phyloP scores from a whole-genome alignment of 129 eudicot genomes.

The Ambrosia trifida region DNA sequence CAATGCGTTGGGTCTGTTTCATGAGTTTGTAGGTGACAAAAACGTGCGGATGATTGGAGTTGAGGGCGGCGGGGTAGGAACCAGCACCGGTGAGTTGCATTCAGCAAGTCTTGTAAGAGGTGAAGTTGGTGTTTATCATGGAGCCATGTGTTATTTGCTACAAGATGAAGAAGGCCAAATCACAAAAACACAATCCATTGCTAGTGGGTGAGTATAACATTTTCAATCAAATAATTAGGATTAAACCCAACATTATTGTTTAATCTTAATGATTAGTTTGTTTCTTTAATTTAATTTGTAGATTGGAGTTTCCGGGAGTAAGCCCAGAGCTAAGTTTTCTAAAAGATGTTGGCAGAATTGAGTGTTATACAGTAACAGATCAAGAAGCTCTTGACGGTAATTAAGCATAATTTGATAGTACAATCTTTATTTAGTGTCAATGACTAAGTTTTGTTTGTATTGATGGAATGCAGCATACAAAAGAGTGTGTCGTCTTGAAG shows the following conservation, averaged over 20 bases:
- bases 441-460: neutral
- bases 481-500: slow-evolving; percentile 54
- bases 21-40: slow-evolving; percentile 59
- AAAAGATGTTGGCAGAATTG: slow-evolving; percentile 56
- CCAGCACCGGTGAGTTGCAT: slow-evolving; percentile 32
- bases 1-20: slow-evolving; percentile 68
- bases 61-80: slow-evolving; percentile 59
- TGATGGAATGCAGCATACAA: slow-evolving; percentile 45
- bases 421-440: too few relatives aligned
- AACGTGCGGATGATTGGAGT: slow-evolving; percentile 63
- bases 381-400: slow-evolving; percentile 71
- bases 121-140: slow-evolving; percentile 78
- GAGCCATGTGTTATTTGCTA: slow-evolving; percentile 68
- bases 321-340: slow-evolving; percentile 80
- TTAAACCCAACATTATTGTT: neutral
- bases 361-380: slow-evolving; percentile 57
- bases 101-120: slow-evolving; percentile 62
- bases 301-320: slow-evolving; percentile 73
- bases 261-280: slow-evolving; percentile 3
- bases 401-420: too few relatives aligned
- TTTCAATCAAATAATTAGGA: neutral
- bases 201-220: slow-evolving; percentile 52
- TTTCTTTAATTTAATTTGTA: slow-evolving; percentile 27
- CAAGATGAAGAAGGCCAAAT: slow-evolving; percentile 74
- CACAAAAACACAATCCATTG: slow-evolving; percentile 53